Evolutionary conservation across 305 asterid genomes (phyloP), one percentile per base, ranked within the genome.

Genomic region (Plantago coronopus): DNA sequence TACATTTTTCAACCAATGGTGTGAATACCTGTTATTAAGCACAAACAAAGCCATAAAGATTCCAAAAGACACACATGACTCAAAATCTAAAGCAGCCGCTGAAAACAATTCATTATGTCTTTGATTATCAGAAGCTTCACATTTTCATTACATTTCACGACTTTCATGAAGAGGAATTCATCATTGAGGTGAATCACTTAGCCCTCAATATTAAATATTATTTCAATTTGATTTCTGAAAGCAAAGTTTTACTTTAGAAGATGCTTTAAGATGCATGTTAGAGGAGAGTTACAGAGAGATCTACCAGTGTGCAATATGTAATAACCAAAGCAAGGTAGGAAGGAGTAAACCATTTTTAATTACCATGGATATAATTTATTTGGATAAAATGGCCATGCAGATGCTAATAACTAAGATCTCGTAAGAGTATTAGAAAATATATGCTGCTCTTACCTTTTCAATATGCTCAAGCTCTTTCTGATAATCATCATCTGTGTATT

Each of bases 1-100:
- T 94, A 65, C 97, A 94, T 81, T 94, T 94, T 68, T 94, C 97
- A 72, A 94, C 99, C 88, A 94, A 76, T 57, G 99, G 99, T 64
- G 95, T 64, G 80, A 94, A 94, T 54, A 94, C 95, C 99, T 94
- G 63, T 22, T 31, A 68, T 48, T 48, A 66, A 45, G 54, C 27
- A 34, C 53, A 67, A 57, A 16, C 25, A 17, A 66, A 61, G n/a
- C 60, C 20, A 34, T 49, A 61, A 59, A 61, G 62, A 63, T 23
- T 16, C 19, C 66, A 46, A 45, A 48, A 54, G 1, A 50, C n/a
- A 51, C 0, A n/a, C 37, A 51, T 51, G 38, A 29, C 17, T 50
- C 56, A 21, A 22, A 50, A 50, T 50, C 31, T 50, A 3, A 4
- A 50, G 17, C 54, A 50, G 17, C 15, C 55, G 5, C 27, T 49